Percentiles rank a stretch among this genome's conserved stretches.
phyloP scores from a whole-genome alignment of 2,329 filamentous ascomycete genomes.

The Saccharata proteae region DNA sequence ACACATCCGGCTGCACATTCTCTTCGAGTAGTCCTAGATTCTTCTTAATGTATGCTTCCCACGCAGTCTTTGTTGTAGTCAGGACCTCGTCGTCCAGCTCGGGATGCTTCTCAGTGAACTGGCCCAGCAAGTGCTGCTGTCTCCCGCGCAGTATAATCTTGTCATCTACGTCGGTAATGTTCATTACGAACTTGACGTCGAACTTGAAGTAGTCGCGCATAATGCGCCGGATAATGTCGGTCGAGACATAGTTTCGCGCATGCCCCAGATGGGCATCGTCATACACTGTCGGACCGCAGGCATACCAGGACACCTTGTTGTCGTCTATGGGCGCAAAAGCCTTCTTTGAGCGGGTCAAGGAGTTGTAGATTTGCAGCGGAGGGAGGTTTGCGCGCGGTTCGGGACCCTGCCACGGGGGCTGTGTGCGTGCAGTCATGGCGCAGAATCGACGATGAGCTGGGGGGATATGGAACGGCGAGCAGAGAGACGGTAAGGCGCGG shows the following conservation, averaged over 20 bases:
- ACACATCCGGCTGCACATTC: slow-evolving; percentile 34
- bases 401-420: slow-evolving; percentile 28
- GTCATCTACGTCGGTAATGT: slow-evolving; percentile 56
- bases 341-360: slow-evolving; percentile 61
- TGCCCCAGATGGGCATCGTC: slow-evolving; percentile 74
- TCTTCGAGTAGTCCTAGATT: slow-evolving; percentile 46
- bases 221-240: slow-evolving; percentile 77
- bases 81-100: slow-evolving; percentile 33
- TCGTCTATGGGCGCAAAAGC: slow-evolving; percentile 63
- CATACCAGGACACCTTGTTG: slow-evolving; percentile 70
- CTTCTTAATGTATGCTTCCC: slow-evolving; percentile 49
- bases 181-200: slow-evolving; percentile 80
- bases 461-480: slow-evolving; percentile 12
- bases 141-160: slow-evolving; percentile 56
- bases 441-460: slow-evolving; percentile 13
- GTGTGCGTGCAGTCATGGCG: slow-evolving; percentile 22
- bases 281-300: slow-evolving; percentile 73
- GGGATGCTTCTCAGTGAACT: slow-evolving; percentile 48
- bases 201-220: slow-evolving; percentile 74
- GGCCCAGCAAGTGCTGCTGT: slow-evolving; percentile 63
- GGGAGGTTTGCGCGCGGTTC: slow-evolving; percentile 26
- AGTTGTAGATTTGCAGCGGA: slow-evolving; percentile 69
- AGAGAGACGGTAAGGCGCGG: slow-evolving; percentile 9
- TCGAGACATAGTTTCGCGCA: slow-evolving; percentile 81
- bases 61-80: slow-evolving; percentile 39